Base-by-base conservation (phyloP, 2,329 filamentous ascomycete genomes). In the Botryotinia globosa region DNA sequence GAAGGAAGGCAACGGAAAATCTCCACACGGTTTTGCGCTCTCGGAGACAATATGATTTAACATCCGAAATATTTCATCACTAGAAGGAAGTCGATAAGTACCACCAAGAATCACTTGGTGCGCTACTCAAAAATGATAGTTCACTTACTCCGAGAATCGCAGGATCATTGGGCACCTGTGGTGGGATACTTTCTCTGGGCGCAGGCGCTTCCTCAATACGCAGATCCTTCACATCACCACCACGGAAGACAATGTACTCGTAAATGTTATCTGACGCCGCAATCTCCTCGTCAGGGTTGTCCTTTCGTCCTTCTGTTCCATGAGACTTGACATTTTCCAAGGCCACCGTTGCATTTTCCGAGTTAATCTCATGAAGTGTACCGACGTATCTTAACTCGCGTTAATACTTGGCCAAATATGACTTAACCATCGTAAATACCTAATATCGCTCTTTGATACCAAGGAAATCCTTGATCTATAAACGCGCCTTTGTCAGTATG, bases 1-100 rank as follows among this genome's bases (percentile, higher is more conserved):
- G 94, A 97, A 98, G 94, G 94, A 98, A 98, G 94, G 94, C 94
- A 98, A 97, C 94, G 94, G 94, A 97, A 91, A 58, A 92, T 89
- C 85, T 97, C 94, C 91, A 97, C 94, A 97, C 86, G 88, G 88
- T 85, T 89, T 90, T 97, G 94, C 94, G 94, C 94, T 92, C 91
- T 91, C 92, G 92, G 92, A 91, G 91, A 90, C 87, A 89, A 88
- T 86, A 87, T 89, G 87, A 87, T 84, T 97, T 97, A 93, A 96
- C 93, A 97, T 97, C 94, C 94, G 94, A 88, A 91, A 93, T 97
- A 85, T 85, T 96, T 97, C 93, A 94, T 97, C 94, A 97, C 89
- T 79, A 83, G 84, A 85, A 76, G 72, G 54, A 74, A 56, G 59
- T 72, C 66, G 32, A 69, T 42, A 48, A 42, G 58, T 69, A 32